A percentile compares a stretch with the other conserved stretches of the same genome.
Evolutionary conservation across 2,329 filamentous ascomycete genomes (phyloP).

Genomic region (Epichloe gansuensis): DNA sequence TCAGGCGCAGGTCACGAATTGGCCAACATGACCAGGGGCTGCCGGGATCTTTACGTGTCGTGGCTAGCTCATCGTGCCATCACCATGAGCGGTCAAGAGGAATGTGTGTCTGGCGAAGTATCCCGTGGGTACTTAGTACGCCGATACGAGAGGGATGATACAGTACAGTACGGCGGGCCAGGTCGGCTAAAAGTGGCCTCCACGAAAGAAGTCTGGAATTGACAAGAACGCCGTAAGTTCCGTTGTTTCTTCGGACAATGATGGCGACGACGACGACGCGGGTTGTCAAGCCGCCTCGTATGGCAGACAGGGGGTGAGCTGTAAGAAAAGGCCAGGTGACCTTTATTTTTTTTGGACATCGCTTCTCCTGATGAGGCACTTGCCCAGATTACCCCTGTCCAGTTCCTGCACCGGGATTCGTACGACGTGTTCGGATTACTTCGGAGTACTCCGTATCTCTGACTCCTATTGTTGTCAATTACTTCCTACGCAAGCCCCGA

Average conservation of each 20-base stretch:
- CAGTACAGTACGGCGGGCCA: not conserved
- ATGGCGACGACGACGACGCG: not conserved
- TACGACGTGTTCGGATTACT: not conserved
- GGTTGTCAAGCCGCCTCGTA: not conserved
- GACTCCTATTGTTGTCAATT: not conserved
- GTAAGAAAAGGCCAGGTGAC: not conserved
- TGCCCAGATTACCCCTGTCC: not conserved
- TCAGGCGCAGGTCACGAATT: not conserved
- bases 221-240: not conserved
- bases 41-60: not conserved
- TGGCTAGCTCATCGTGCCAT: not conserved
- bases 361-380: not conserved
- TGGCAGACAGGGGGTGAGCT: slow-evolving; percentile 1
- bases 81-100: not conserved
- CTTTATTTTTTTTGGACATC: not conserved
- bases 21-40: not conserved
- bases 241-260: not conserved
- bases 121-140: too few species aligned
- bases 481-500: not conserved
- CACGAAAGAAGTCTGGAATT: too few species aligned
- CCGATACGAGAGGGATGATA: not conserved
- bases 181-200: not conserved
- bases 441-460: not conserved
- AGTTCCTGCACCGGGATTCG: not conserved
- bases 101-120: too few species aligned